These are phyloP conservation scores for Thraustotheca clavata DNA, from an alignment of 352 stramenopile species.

Conservation along the genomic window DNA sequence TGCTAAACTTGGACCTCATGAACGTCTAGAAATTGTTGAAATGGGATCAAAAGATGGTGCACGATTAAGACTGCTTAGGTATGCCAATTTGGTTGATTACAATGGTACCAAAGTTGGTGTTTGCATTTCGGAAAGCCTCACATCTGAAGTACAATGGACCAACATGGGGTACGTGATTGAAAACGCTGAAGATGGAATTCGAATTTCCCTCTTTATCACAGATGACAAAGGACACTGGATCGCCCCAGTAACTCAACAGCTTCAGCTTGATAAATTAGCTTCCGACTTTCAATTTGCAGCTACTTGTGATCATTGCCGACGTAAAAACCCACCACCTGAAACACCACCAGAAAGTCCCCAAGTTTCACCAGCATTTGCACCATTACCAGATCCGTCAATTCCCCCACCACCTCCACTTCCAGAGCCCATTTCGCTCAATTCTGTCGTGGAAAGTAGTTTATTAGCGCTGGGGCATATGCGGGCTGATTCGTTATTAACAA, in stretches of 20 bases:
- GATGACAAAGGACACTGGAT: not conserved
- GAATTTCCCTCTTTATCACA: not conserved
- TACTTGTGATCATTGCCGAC: not conserved
- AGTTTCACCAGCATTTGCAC: not conserved
- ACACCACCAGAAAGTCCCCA: not conserved
- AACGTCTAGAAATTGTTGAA: not conserved
- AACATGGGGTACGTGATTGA: not conserved
- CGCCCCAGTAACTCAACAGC: not conserved
- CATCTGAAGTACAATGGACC: not conserved
- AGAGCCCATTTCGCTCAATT: not conserved
- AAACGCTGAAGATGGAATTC: not conserved
- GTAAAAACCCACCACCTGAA: not conserved
- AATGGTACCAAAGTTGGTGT: not conserved
- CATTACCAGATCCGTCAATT: not conserved
- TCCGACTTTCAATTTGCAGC: not conserved
- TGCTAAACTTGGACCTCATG: not conserved
- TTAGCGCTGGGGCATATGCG: constrained; percentile 73
- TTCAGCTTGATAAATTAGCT: not conserved
- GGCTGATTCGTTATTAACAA: constrained; percentile 57
- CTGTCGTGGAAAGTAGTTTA: constrained; percentile 28
- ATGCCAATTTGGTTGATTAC: not conserved
- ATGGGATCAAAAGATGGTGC: not conserved
- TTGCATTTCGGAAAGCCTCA: not conserved
- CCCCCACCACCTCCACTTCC: not conserved
- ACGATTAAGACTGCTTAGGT: not conserved